phyloP scores from a whole-genome alignment of 176 grass and related monocot genomes.

The Oryza australiensis region DNA sequence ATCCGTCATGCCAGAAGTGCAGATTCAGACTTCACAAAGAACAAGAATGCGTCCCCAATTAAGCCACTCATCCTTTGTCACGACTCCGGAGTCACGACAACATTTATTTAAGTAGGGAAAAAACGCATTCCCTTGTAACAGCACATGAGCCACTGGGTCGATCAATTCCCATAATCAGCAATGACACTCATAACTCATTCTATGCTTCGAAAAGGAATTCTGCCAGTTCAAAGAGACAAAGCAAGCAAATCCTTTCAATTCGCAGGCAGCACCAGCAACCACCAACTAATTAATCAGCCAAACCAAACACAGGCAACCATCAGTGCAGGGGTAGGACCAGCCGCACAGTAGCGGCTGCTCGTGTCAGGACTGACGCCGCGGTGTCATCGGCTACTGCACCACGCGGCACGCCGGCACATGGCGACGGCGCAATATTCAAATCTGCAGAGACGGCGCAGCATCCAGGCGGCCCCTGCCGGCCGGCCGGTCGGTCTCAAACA shows the following conservation, averaged over 20 bases:
- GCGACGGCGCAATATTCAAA: not conserved
- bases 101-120: too few relatives aligned
- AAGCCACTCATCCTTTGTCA: not conserved
- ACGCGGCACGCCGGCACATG: constrained; percentile 44
- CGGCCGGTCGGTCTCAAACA: constrained; percentile 9
- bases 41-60: not conserved
- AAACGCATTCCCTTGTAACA: not conserved
- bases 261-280: not conserved
- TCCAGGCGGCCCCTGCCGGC: not conserved
- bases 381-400: not conserved
- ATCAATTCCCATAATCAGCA: not conserved
- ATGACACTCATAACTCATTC: not conserved
- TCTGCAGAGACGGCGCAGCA: constrained; percentile 14
- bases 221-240: not conserved
- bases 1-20: not conserved
- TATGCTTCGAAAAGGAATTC: not conserved
- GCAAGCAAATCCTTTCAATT: not conserved
- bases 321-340: not conserved
- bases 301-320: not conserved
- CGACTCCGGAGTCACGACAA: not conserved
- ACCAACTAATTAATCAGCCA: not conserved
- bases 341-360: not conserved
- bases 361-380: not conserved
- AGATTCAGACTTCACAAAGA: not conserved
- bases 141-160: not conserved